Evolutionary conservation across 2,329 filamentous ascomycete species (phyloP).

Genomic region (Pseudogymnoascus sp.): DNA sequence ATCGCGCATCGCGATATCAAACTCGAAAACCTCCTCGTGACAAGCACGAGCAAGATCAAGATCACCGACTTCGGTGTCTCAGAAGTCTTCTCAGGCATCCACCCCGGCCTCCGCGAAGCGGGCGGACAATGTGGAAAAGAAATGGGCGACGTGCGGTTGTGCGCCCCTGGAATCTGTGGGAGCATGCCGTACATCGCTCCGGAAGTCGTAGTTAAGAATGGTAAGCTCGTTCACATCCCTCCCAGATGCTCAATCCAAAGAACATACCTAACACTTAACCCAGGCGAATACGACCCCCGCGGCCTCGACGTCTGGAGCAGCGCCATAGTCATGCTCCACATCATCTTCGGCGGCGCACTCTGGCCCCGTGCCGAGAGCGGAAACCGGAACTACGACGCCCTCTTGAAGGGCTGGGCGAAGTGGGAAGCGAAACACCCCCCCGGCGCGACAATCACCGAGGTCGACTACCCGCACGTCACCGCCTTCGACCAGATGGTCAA

Average conservation of each 20-base stretch:
- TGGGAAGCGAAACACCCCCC: slow-evolving; percentile 53
- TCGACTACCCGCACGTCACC: slow-evolving; percentile 56
- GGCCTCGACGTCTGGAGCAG: slow-evolving; percentile 80
- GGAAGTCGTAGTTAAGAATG: slow-evolving; percentile 65
- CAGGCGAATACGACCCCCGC: slow-evolving; percentile 61
- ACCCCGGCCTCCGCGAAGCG: slow-evolving; percentile 67
- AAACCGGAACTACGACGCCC: slow-evolving; percentile 53
- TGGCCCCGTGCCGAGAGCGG: slow-evolving; percentile 60
- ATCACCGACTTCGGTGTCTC: slow-evolving; percentile 89
- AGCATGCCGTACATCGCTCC: slow-evolving; percentile 82
- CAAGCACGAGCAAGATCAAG: slow-evolving; percentile 72
- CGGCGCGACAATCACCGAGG: slow-evolving; percentile 41
- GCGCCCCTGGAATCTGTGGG: slow-evolving; percentile 73
- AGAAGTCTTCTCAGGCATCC: slow-evolving; percentile 74
- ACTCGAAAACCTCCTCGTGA: slow-evolving; percentile 76
- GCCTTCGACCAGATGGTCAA: slow-evolving; percentile 59
- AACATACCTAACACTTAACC: slow-evolving; percentile 13
- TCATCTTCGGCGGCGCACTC: slow-evolving; percentile 63
- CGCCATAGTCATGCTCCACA: slow-evolving; percentile 72
- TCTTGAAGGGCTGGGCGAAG: slow-evolving; percentile 59
- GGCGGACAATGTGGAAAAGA: slow-evolving; percentile 65
- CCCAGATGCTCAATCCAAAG: neutral
- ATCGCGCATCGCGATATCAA: slow-evolving; percentile 91
- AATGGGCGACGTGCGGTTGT: slow-evolving; percentile 63
- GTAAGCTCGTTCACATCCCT: slow-evolving; percentile 33